Percentiles rank a stretch among this genome's conserved stretches.
These are phyloP conservation scores for Bruguiera hainesii DNA, from an alignment of 441 rosid species.

Conservation along the genomic window DNA sequence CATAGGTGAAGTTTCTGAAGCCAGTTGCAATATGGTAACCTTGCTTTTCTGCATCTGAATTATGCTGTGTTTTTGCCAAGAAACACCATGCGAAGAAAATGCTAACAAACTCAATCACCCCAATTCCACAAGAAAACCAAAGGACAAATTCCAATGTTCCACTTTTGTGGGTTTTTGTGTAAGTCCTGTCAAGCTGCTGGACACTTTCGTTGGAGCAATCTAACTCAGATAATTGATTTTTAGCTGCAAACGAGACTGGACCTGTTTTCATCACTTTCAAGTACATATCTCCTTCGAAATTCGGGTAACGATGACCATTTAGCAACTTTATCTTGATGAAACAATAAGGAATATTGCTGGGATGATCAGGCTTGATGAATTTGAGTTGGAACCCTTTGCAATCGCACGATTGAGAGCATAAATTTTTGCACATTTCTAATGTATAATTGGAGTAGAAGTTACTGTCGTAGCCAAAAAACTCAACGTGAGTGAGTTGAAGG, in stretches of 20 bases:
- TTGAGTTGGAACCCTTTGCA: slow-evolving; percentile 22
- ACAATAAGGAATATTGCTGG: slow-evolving; percentile 10
- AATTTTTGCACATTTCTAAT: slow-evolving; percentile 10
- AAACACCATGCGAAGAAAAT: slow-evolving; percentile 13
- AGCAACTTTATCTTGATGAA: slow-evolving; percentile 16
- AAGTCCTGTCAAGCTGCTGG: slow-evolving; percentile 12
- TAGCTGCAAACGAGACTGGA: not conserved
- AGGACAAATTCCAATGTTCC: slow-evolving; percentile 10
- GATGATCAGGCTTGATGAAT: not conserved
- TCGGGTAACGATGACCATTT: slow-evolving; percentile 19
- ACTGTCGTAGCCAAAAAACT: slow-evolving; percentile 21
- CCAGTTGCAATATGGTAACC: slow-evolving; percentile 11
- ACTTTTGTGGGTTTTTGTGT: slow-evolving; percentile 2
- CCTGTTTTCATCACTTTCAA: slow-evolving; percentile 24
- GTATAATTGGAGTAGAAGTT: not conserved
- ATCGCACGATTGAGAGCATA: not conserved
- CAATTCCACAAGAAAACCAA: slow-evolving; percentile 16
- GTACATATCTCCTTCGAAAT: slow-evolving; percentile 21
- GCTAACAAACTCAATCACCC: slow-evolving; percentile 21
- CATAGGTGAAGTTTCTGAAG: slow-evolving; percentile 24
- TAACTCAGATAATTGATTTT: not conserved
- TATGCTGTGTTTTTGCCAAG: not conserved
- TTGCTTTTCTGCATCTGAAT: not conserved
- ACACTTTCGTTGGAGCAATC: not conserved
- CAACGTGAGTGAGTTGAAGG: slow-evolving; percentile 7